phyloP scores from a whole-genome alignment of 345 rosid species.

The Rhizophora mangle region DNA sequence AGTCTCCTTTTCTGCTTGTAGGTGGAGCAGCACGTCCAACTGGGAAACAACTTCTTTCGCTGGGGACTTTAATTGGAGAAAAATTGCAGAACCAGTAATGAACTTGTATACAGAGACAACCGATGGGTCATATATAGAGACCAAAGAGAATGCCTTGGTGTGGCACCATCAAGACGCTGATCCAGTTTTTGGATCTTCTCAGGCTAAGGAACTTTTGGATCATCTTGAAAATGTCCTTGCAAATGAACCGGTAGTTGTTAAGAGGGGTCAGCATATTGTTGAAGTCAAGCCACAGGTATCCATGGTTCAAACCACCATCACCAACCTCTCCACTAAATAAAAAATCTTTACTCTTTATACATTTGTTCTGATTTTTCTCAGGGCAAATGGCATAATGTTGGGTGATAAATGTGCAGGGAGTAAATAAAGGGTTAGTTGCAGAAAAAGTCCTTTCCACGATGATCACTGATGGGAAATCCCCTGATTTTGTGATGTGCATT shows the following conservation, averaged over 20 bases:
- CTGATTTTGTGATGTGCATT: slow-evolving; percentile 31
- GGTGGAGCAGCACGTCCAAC: slow-evolving; percentile 46
- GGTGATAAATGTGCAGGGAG: slow-evolving; percentile 22
- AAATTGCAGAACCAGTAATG: slow-evolving; percentile 51
- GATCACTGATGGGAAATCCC: slow-evolving; percentile 15
- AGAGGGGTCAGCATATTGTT: slow-evolving; percentile 57
- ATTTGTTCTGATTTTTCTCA: neutral
- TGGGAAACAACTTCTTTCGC: slow-evolving; percentile 49
- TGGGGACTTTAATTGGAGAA: slow-evolving; percentile 57
- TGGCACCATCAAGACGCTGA: slow-evolving; percentile 73
- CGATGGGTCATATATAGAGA: slow-evolving; percentile 63
- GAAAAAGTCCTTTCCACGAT: slow-evolving; percentile 30
- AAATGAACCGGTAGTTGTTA: slow-evolving; percentile 58
- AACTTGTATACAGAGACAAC: slow-evolving; percentile 55
- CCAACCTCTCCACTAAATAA: too few species aligned
- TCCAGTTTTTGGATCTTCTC: slow-evolving; percentile 58
- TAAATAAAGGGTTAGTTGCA: slow-evolving; percentile 23
- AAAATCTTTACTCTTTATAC: neutral
- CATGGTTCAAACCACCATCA: neutral
- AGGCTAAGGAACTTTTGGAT: slow-evolving; percentile 61
- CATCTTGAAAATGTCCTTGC: slow-evolving; percentile 65
- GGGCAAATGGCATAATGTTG: slow-evolving; percentile 5
- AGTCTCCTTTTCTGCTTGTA: slow-evolving; percentile 15
- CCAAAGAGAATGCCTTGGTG: slow-evolving; percentile 62
- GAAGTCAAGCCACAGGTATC: slow-evolving; percentile 68